Evolutionary conservation across 148 eudicot genomes (phyloP).

Genomic region (Nepenthes gracilis): DNA sequence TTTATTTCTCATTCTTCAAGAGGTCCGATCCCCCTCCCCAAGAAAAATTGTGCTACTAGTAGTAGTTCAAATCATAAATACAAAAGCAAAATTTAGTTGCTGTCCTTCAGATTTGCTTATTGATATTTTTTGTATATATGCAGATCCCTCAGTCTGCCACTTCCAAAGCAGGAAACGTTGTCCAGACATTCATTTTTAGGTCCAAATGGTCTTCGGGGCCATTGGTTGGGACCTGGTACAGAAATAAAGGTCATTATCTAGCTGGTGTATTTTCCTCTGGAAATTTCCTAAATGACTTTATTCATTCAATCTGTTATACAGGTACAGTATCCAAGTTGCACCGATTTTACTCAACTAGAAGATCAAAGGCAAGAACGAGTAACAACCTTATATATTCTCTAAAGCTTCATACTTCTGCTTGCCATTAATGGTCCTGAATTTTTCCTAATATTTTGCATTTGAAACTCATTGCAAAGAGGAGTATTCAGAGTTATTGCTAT

Average conservation of each 20-base stretch:
- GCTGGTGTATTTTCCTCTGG: background rate
- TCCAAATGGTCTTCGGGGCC: slow-evolving; percentile 74
- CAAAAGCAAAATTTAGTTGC: background rate
- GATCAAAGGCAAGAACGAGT: slow-evolving; percentile 42
- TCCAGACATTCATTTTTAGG: slow-evolving; percentile 94
- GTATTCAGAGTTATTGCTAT: background rate
- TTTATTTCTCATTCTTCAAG: too few species aligned
- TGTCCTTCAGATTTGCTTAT: background rate
- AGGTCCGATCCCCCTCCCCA: too few species aligned
- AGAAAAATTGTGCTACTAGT: too few species aligned
- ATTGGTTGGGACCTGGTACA: slow-evolving; percentile 71
- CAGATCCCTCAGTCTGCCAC: slow-evolving; percentile 65
- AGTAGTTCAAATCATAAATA: too few species aligned
- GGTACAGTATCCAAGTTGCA: slow-evolving; percentile 76
- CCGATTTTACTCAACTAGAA: slow-evolving; percentile 40
- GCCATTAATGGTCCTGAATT: background rate
- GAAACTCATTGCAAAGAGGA: background rate
- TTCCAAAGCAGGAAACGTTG: slow-evolving; percentile 86
- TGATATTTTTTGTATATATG: slow-evolving; percentile 6
- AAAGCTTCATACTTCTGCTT: background rate
- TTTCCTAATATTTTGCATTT: background rate
- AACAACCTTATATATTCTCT: background rate
- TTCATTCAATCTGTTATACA: slow-evolving; percentile 18
- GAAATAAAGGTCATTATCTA: slow-evolving; percentile 49
- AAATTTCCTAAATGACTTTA: background rate